A percentile compares a stretch with the other conserved stretches of the same genome.
Conservation (phyloP, 2,329 filamentous ascomycete genomes). For the Stagonosporopsis cucurbitacearum region DNA sequence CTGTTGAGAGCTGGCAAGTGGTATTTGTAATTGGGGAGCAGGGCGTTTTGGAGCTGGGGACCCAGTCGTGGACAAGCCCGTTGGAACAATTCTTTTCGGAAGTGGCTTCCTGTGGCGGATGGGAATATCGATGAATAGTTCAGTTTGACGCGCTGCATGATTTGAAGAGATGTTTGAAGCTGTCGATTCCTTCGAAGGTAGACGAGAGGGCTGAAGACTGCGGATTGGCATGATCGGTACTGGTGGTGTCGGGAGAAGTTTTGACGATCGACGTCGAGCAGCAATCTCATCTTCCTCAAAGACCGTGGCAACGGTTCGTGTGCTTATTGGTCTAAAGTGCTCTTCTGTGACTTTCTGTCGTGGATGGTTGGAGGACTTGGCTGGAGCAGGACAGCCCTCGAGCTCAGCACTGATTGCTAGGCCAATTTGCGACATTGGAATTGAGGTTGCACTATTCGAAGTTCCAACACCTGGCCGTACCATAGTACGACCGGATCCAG, state of each 20-base stretch:
- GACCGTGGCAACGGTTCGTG: conserved; percentile 44
- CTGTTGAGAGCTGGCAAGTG: conserved; percentile 23
- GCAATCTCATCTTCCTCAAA: conserved; percentile 47
- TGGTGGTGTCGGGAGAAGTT: conserved; percentile 40
- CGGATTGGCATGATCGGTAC: conserved; percentile 45
- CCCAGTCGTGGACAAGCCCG: conserved; percentile 16
- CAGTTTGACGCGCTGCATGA: conserved; percentile 26
- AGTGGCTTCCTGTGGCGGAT: conserved; percentile 38
- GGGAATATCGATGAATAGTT: conserved; percentile 43
- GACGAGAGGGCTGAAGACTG: conserved; percentile 40
- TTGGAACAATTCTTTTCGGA: conserved; percentile 21
- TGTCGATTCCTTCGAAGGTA: conserved; percentile 28
- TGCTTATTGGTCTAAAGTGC: conserved; percentile 37
- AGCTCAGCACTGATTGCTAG: conserved; percentile 48
- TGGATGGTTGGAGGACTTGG: conserved; percentile 17
- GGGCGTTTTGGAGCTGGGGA: conserved; percentile 17
- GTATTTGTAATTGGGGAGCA: conserved; percentile 9
- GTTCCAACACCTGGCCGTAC: conserved; percentile 33
- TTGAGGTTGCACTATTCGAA: conserved; percentile 27
- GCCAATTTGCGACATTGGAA: conserved; percentile 45
- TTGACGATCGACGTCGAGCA: conserved; percentile 35
- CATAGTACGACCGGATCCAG: conserved; percentile 19
- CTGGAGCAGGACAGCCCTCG: conserved; percentile 32
- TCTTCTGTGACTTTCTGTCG: conserved; percentile 15
- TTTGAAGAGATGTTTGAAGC: conserved; percentile 20